These are phyloP conservation scores for Volutella citrinella DNA, from an alignment of 2,329 filamentous ascomycete genomes.

Conservation along the genomic window DNA sequence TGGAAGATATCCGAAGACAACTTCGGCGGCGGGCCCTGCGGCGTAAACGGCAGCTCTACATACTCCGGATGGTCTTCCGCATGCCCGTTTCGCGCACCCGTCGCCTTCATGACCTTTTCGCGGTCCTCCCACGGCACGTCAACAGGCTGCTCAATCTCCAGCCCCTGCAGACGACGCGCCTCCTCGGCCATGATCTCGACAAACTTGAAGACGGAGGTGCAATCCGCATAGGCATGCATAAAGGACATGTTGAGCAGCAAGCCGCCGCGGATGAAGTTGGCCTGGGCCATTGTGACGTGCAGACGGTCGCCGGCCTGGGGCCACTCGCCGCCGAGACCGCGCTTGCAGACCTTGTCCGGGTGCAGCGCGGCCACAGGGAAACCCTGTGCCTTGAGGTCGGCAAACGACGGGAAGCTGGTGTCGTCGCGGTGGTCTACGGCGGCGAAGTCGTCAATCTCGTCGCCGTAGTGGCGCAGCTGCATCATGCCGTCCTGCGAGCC, in stretches of 20 bases:
- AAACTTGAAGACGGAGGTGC: neutral
- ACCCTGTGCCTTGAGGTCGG: slow-evolving; percentile 10
- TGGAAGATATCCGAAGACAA: slow-evolving; percentile 6
- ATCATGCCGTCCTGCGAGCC: slow-evolving; percentile 10
- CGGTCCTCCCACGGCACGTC: slow-evolving; percentile 9
- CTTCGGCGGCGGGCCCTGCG: slow-evolving; percentile 9
- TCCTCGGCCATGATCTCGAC: slow-evolving; percentile 3
- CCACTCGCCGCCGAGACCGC: slow-evolving; percentile 11
- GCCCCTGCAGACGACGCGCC: slow-evolving; percentile 6
- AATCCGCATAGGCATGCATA: neutral
- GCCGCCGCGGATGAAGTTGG: slow-evolving; percentile 4
- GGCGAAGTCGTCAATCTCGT: slow-evolving; percentile 11
- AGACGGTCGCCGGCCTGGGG: slow-evolving; percentile 8
- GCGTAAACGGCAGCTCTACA: slow-evolving; percentile 11
- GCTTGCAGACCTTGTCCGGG: slow-evolving; percentile 7
- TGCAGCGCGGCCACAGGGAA: slow-evolving; percentile 9
- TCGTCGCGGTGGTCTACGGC: slow-evolving; percentile 9
- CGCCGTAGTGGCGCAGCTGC: slow-evolving; percentile 10
- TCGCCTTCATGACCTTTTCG: slow-evolving; percentile 6
- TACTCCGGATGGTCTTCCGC: slow-evolving; percentile 8
- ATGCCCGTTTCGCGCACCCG: slow-evolving; percentile 2
- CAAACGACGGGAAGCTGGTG: slow-evolving; percentile 7
- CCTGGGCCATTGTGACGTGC: slow-evolving; percentile 10
- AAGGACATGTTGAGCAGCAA: neutral
- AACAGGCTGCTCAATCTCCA: slow-evolving; percentile 6